phyloP scores from a whole-genome alignment of 805 yeast genomes.

The Myxozyma geophila region DNA sequence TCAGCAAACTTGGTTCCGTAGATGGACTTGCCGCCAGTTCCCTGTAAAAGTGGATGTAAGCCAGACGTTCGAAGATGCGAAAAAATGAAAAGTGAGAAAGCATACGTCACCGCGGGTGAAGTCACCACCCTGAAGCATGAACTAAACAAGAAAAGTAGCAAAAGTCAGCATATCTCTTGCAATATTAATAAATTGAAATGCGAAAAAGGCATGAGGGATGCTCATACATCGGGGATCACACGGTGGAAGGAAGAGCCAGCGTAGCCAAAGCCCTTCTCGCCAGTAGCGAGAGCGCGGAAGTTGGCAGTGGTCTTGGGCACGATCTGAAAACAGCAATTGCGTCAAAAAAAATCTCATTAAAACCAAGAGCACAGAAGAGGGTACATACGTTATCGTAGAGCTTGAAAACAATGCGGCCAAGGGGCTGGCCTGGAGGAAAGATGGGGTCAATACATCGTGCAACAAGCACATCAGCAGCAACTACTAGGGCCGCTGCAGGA shows the following conservation, averaged over 20 bases:
- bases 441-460: not conserved
- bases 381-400: conserved; percentile 80
- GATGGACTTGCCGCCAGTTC: conserved; percentile 88
- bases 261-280: conserved; percentile 72
- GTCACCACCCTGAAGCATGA: conserved; percentile 97
- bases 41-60: conserved; percentile 44
- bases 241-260: conserved; percentile 88
- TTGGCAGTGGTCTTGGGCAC: conserved; percentile 90
- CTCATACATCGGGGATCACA: conserved; percentile 53
- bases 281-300: conserved; percentile 85
- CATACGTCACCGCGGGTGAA: conserved; percentile 69
- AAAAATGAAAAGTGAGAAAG: not conserved
- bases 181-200: not conserved
- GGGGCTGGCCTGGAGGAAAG: conserved; percentile 53
- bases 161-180: not conserved
- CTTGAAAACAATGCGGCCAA: conserved; percentile 85
- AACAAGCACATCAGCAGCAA: not conserved
- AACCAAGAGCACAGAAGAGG: not conserved
- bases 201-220: not conserved
- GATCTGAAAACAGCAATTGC: conserved; percentile 14
- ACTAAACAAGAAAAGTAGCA: conserved; percentile 58
- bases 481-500: not conserved
- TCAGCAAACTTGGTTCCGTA: conserved; percentile 75
- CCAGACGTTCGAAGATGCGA: not conserved
- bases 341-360: conserved; percentile 62